Evolutionary conservation across 2,329 filamentous ascomycete species (phyloP).

Genomic region (Botrytis elliptica): DNA sequence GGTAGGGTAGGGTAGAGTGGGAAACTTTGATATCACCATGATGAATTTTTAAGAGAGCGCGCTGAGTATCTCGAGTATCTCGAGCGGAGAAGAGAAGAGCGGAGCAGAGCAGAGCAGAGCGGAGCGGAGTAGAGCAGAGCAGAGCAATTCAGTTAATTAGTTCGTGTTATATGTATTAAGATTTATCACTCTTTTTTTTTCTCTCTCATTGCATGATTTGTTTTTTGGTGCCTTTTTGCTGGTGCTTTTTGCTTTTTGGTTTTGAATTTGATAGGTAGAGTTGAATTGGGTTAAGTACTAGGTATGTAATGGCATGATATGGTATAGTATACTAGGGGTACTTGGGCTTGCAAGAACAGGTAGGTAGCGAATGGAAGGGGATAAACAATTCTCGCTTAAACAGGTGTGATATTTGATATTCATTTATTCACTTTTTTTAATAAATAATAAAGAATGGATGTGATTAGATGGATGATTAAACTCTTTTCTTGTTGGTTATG

Average conservation of each 20-base stretch:
- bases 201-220: neutral
- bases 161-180: conserved; percentile 12
- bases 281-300: too few relatives aligned
- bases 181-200: neutral
- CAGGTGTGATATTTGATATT: neutral
- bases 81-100: too few relatives aligned
- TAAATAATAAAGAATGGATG: neutral
- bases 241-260: neutral
- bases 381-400: neutral
- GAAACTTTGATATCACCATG: neutral
- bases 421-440: too few relatives aligned
- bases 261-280: too few relatives aligned
- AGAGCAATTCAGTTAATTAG: neutral
- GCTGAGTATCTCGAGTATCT: neutral
- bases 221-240: neutral
- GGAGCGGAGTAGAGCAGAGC: neutral
- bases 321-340: neutral
- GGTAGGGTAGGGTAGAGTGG: neutral
- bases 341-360: neutral
- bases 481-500: neutral
- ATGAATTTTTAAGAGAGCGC: neutral
- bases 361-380: neutral
- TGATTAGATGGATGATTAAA: neutral
- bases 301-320: too few relatives aligned
- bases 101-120: neutral